Base-by-base conservation (phyloP, 495 filamentous ascomycete genomes). In the Talaromyces trachyspermus region DNA sequence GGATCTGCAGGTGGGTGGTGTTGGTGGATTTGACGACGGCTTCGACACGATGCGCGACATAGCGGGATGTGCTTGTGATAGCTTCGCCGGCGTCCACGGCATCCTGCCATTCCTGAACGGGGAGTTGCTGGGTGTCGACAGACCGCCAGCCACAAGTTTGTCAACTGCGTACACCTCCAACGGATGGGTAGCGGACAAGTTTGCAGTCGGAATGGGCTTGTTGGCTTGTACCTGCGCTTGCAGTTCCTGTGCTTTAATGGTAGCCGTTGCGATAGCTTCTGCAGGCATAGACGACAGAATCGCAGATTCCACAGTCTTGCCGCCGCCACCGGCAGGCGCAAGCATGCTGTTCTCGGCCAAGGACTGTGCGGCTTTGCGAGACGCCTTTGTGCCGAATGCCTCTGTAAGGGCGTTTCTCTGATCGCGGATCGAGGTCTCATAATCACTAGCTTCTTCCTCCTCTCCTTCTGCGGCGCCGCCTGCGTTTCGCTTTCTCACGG, bases 361-460 rank as follows among this genome's bases (percentile, higher is more conserved):
- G 25, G 83, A 81, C 20, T 76, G 77, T 49, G 91, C 80, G 2
- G 84, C 85, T 65, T 95, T 95, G 72, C 85, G 85, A 2, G 94
- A 81, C 68, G 94, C 94, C 70, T 88, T 94, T 26, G 89, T 95
- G 53, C 92, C 94, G 68, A 98, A 98, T 40, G 84, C 81, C 56
- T 88, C 78, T 50, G 89, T 92, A 4, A 98, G 83, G 27, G 80
- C 78, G 36, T 78, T 82, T 50, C 79, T 79, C 58, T 73, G 71
- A 22, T 78, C 75, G 54, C 75, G 68, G 54, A 77, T 71, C 32
- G 70, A 63, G 77, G 74, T 79, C 60, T 64, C 63, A 39, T 62
- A 70, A 56, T 75, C 69, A 57, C 65, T 53, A 52, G 63, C 56
- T 22, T 55, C 45, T 47, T 62, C 59, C 42, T 61, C 56, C 50